Percentiles rank a stretch among this genome's conserved stretches.
Conservation (phyloP, 371 early-diverging fungal genomes). For the Quaeritorhiza haematococci region DNA sequence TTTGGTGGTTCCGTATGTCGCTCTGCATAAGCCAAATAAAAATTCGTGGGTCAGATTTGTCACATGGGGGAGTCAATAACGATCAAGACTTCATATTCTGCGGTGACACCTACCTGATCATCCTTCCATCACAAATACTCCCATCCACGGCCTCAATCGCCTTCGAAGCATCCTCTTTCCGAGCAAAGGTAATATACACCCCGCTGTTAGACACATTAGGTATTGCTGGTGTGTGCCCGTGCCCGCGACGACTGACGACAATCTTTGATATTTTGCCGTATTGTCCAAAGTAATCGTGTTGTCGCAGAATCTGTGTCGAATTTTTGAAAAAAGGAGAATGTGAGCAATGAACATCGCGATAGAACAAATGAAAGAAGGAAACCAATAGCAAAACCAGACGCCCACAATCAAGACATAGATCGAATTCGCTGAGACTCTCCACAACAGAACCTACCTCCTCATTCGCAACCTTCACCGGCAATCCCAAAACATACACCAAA, state of each 20-base stretch:
- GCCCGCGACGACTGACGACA: slow-evolving; percentile 63
- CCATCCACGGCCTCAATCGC: slow-evolving; percentile 92
- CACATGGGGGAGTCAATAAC: neutral
- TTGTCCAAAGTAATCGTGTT: slow-evolving; percentile 92
- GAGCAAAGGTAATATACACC: slow-evolving; percentile 86
- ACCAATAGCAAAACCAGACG: neutral
- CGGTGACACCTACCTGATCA: slow-evolving; percentile 50
- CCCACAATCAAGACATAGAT: neutral
- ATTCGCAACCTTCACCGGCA: slow-evolving; percentile 74
- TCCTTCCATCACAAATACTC: slow-evolving; percentile 75
- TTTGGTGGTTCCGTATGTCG: slow-evolving; percentile 94
- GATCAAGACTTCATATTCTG: neutral
- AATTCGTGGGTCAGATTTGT: neutral
- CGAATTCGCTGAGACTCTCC: no score
- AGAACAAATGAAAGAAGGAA: neutral
- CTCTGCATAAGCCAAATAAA: slow-evolving; percentile 28
- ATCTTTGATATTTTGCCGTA: slow-evolving; percentile 91
- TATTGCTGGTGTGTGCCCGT: slow-evolving; percentile 30
- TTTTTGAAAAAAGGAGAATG: neutral
- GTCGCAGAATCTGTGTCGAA: slow-evolving; percentile 59
- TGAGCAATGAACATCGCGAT: neutral
- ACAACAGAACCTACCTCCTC: slow-evolving; percentile 87
- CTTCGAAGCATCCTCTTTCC: slow-evolving; percentile 83
- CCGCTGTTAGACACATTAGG: slow-evolving; percentile 40
- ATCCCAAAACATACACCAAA: slow-evolving; percentile 89